Evolutionary conservation across 1,284 basidiomycete genomes (phyloP).

Genomic region (Ganoderma sinense): DNA sequence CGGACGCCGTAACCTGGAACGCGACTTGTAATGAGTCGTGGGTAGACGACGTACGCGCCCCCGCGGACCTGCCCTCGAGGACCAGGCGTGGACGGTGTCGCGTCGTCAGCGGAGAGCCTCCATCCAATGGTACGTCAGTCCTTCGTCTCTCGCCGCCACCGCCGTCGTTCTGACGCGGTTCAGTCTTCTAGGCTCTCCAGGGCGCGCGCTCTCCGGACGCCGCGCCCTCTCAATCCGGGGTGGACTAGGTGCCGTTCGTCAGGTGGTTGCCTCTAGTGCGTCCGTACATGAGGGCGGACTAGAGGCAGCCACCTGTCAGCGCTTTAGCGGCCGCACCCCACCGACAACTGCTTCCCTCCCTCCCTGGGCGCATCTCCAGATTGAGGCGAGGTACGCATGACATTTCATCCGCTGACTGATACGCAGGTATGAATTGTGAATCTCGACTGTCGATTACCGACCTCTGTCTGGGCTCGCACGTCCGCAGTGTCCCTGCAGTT

Average conservation of each 20-base stretch:
- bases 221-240: neutral
- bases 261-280: neutral
- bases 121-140: neutral
- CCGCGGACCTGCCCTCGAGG: neutral
- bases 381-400: neutral
- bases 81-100: neutral
- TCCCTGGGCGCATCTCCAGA: neutral
- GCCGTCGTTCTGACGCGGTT: neutral
- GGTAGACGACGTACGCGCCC: slow-evolving; percentile 2
- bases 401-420: neutral
- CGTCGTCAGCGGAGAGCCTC: slow-evolving; percentile 1
- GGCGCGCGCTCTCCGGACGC: neutral
- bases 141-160: neutral
- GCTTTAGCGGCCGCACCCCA: neutral
- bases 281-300: neutral
- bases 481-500: neutral
- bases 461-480: neutral
- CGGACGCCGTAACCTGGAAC: slow-evolving; percentile 5
- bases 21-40: neutral
- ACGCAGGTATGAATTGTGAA: neutral
- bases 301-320: neutral
- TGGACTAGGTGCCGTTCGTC: neutral
- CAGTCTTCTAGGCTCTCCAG: neutral
- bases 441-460: too few species aligned
- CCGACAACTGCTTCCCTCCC: neutral